phyloP scores from a whole-genome alignment of 1,139 yeast genomes.

The Debaryomyces psychrophilus region DNA sequence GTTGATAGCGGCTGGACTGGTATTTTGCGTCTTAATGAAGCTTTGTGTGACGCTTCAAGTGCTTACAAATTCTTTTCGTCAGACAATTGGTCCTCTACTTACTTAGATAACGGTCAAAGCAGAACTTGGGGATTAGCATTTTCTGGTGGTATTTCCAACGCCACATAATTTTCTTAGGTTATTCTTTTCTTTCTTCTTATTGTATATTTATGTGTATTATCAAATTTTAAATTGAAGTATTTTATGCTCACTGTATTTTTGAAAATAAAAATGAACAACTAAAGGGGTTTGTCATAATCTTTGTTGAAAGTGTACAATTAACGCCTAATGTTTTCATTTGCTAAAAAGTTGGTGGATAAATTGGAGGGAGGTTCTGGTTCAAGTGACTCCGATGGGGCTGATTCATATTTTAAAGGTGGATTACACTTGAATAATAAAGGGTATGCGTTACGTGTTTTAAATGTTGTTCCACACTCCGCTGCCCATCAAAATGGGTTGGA shows the following conservation, averaged over 20 bases:
- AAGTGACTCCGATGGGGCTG: conserved; percentile 32
- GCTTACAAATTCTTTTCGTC: conserved; percentile 72
- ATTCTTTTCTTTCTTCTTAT: neutral
- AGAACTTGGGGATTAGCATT: conserved; percentile 87
- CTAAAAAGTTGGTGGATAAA: conserved; percentile 78
- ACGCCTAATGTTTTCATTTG: conserved; percentile 78
- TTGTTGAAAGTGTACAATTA: neutral
- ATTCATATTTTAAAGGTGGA: conserved; percentile 57
- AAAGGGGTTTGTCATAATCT: neutral
- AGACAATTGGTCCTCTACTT: conserved; percentile 44
- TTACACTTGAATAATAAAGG: conserved; percentile 46
- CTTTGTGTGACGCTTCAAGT: conserved; percentile 66
- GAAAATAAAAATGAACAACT: neutral
- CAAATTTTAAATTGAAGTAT: neutral
- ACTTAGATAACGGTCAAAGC: conserved; percentile 87
- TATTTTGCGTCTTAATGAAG: conserved; percentile 74
- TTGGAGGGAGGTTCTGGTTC: conserved; percentile 55
- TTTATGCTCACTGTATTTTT: conserved; percentile 5
- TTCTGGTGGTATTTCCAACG: conserved; percentile 52
- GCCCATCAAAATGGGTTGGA: conserved; percentile 55
- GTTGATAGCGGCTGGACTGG: conserved; percentile 89
- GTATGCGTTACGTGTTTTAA: conserved; percentile 45
- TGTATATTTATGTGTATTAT: conserved; percentile 6
- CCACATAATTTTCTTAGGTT: conserved; percentile 6
- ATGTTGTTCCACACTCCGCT: conserved; percentile 43